Percentiles rank a stretch among this genome's conserved stretches.
phyloP scores from a whole-genome alignment of 345 rosid genomes.

The Populus ilicifolia region DNA sequence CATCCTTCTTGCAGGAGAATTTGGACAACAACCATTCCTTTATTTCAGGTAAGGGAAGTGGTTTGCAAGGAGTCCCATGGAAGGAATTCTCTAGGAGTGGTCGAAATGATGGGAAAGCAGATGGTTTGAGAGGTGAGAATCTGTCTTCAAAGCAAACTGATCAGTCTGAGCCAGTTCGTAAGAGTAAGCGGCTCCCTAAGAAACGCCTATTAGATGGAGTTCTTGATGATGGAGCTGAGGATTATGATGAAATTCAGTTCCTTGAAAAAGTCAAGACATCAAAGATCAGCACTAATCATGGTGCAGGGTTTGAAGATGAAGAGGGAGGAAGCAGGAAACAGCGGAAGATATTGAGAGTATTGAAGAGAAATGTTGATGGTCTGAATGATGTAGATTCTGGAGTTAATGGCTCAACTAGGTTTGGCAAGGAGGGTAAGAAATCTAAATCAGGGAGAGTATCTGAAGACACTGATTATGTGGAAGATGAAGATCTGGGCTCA shows the following conservation, averaged over 20 bases:
- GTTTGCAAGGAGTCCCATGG: constrained; percentile 20
- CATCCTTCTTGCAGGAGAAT: constrained; percentile 10
- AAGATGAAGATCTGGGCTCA: constrained; percentile 32
- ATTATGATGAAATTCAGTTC: constrained; percentile 26
- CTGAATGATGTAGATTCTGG: constrained; percentile 27
- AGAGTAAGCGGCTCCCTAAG: constrained; percentile 27
- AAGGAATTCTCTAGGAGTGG: constrained; percentile 19
- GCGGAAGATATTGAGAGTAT: constrained; percentile 27
- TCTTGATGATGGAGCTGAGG: constrained; percentile 27
- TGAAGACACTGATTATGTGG: constrained; percentile 32
- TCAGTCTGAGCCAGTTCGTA: constrained; percentile 22
- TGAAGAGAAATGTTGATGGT: constrained; percentile 35
- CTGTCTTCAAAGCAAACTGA: constrained; percentile 22
- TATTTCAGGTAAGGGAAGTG: constrained; percentile 16
- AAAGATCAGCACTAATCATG: constrained; percentile 22
- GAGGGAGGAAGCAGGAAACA: constrained; percentile 27
- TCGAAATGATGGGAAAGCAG: constrained; percentile 23
- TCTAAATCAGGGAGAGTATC: constrained; percentile 8
- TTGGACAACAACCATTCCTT: constrained; percentile 22
- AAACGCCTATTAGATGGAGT: constrained; percentile 20
- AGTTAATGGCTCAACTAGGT: constrained; percentile 14
- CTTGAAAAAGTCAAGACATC: constrained; percentile 25
- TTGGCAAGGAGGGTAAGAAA: constrained; percentile 3
- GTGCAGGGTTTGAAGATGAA: constrained; percentile 27
- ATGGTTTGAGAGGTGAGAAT: constrained; percentile 27